These are phyloP conservation scores for Amauroascus niger DNA, from an alignment of 2,329 filamentous ascomycete genomes.

Conservation along the genomic window DNA sequence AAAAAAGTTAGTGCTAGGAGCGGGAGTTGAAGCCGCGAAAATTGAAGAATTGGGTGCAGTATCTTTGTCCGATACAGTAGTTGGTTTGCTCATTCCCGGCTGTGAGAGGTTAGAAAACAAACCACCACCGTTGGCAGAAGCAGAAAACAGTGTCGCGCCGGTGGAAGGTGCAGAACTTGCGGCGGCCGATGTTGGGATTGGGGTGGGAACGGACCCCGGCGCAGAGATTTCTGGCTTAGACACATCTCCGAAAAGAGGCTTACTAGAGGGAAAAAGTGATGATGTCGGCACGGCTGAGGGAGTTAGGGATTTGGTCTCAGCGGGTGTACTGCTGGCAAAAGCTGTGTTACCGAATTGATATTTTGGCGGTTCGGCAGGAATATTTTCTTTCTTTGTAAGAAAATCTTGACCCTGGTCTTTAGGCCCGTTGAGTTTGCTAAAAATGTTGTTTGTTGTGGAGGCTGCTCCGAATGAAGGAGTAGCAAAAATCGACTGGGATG, in stretches of 20 bases:
- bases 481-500: slow-evolving; percentile 6
- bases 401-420: slow-evolving; percentile 5
- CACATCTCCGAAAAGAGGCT: neutral
- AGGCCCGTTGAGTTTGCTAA: slow-evolving; percentile 9
- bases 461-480: neutral
- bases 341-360: slow-evolving; percentile 5
- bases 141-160: neutral
- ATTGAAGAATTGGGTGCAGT: neutral
- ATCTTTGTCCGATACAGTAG: neutral
- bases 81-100: neutral
- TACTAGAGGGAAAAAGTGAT: neutral
- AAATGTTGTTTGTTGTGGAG: neutral
- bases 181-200: neutral
- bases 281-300: neutral
- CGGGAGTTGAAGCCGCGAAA: neutral
- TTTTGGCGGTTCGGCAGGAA: neutral
- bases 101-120: neutral
- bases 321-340: slow-evolving; percentile 6
- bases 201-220: neutral
- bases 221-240: neutral
- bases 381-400: neutral
- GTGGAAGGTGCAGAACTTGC: neutral
- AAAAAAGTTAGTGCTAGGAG: neutral
- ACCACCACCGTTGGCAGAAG: neutral
- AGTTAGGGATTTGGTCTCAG: slow-evolving; percentile 1